Evolutionary conservation across 331 rosid genomes (phyloP), one percentile per base, ranked within the genome.

Genomic region (Acacia pycnantha): DNA sequence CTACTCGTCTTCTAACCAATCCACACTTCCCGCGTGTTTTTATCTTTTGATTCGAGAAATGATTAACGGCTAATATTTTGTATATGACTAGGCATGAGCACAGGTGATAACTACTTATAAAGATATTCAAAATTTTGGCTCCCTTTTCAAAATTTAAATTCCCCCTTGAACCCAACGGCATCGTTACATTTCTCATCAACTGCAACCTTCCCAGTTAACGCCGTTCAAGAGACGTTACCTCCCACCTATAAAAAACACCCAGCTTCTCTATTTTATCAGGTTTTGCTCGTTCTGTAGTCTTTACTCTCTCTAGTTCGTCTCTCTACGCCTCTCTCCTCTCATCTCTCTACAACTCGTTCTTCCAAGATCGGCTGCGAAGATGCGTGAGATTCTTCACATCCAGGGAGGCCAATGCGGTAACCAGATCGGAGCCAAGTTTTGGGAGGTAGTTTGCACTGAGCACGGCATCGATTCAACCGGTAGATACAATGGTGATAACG

Each of bases 331-430:
- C 82, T 19, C 70, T 40, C 37, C 5, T 1, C 21, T 53, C 41
- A 76, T 56, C 53, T 27, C 56, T 74, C 78, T 21, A 26, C 0
- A 27, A 33, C 81, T 40, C 72, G 85, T 47, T 24, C 29, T 18
- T 24, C 26, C 37, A 50, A 82, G 46, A 29, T 16, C 40, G 37
- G 51, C 65, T 1, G 26, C 8, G 26, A 81, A 84, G 67, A 89
- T 90, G 93, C 87, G 91, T 67, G 93, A 90, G 76, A 90, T 88
- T 18, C 91, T 90, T 69, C 93, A 90, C 84, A 76, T 90, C 43
- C 91, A 88, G 77, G 91, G 94, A 46, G 94, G 94, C 48, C 94
- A 90, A 73, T 90, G 91, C 77, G 91, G 90, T 14, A 90, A 90
- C 88, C 91, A 90, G 88, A 88, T 90, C 88, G 88, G 94, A 26